Conservation (phyloP, 495 filamentous ascomycete species). For the Penicillium pulvis region DNA sequence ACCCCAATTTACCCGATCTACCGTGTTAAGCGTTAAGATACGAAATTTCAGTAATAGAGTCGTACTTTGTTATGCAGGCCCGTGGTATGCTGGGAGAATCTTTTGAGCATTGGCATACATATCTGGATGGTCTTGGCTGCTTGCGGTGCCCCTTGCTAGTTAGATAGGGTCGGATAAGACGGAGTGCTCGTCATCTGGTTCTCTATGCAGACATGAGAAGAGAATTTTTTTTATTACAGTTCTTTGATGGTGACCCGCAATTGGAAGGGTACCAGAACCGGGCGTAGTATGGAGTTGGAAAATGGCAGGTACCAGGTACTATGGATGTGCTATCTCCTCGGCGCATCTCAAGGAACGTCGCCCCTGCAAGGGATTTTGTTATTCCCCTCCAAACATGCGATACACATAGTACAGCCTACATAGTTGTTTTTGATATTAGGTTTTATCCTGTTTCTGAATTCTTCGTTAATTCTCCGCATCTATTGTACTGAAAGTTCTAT, state of each 20-base stretch:
- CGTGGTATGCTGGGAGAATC: constrained; percentile 7
- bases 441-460: constrained; percentile 7
- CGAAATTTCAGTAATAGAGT: background rate
- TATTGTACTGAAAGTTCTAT: background rate
- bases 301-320: constrained; percentile 1
- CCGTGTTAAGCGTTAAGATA: background rate
- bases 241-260: constrained; percentile 3
- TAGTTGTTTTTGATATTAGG: background rate
- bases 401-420: too few relatives aligned
- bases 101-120: constrained; percentile 20
- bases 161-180: constrained; percentile 1
- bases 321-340: constrained; percentile 7
- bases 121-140: constrained; percentile 18
- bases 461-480: constrained; percentile 5
- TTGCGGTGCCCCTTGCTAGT: constrained; percentile 27
- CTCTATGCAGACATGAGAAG: background rate
- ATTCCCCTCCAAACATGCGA: constrained; percentile 3
- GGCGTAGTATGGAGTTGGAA: constrained; percentile 3
- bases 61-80: background rate
- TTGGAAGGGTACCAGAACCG: constrained; percentile 4
- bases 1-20: constrained; percentile 6
- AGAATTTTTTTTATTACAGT: constrained; percentile 3
- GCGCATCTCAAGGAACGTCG: constrained; percentile 22
- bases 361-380: constrained; percentile 26
- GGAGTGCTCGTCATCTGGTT: background rate